phyloP scores from a whole-genome alignment of 306 rosid species.

The Vigna unguiculata region DNA sequence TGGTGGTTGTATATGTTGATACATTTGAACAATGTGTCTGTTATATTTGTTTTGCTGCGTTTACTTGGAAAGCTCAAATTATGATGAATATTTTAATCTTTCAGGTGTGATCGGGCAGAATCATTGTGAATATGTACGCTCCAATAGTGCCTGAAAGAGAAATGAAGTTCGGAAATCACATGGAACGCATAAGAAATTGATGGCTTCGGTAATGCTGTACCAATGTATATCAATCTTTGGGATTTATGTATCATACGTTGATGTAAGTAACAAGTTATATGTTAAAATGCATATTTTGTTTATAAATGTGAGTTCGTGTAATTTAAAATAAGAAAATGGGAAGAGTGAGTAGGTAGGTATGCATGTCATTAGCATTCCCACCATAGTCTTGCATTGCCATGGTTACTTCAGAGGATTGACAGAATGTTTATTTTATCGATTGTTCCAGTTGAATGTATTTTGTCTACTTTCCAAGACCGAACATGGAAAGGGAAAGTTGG shows the following conservation, averaged over 20 bases:
- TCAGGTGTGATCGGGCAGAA: conserved; percentile 28
- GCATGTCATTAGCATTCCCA: neutral
- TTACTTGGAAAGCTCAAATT: neutral
- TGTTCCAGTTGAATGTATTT: too few species aligned
- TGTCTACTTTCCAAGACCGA: too few species aligned
- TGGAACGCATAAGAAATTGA: conserved; percentile 27
- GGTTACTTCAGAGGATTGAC: neutral
- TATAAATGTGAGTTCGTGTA: conserved; percentile 21
- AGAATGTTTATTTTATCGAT: too few species aligned
- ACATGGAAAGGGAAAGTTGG: too few species aligned
- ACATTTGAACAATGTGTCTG: neutral
- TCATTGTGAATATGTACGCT: conserved; percentile 5
- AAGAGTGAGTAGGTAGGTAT: neutral
- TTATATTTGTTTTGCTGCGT: neutral
- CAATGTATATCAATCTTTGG: neutral
- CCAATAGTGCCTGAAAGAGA: conserved; percentile 40
- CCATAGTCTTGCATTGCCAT: neutral
- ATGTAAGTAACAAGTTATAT: conserved; percentile 40
- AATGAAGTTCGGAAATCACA: conserved; percentile 32
- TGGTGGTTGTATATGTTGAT: too few species aligned
- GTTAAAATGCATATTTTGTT: conserved; percentile 29
- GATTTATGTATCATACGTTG: conserved; percentile 27
- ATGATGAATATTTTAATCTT: neutral
- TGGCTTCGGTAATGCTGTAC: conserved; percentile 34
- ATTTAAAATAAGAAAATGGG: neutral